These are phyloP conservation scores for Aspergillus homomorphus DNA, from an alignment of 495 filamentous ascomycete species.

Conservation along the genomic window DNA sequence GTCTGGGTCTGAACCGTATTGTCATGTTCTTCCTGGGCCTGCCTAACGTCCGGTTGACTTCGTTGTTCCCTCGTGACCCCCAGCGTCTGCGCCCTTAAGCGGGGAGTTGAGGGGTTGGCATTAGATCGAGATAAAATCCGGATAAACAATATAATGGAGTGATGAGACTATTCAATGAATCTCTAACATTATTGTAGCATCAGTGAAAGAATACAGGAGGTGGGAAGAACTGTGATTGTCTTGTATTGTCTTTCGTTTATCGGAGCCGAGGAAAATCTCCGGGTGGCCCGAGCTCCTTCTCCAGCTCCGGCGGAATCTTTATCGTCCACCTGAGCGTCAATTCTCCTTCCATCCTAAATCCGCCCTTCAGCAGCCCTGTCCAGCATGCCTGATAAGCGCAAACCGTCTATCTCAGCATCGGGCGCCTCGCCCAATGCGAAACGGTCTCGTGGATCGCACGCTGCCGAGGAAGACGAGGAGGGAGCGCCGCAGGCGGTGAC, in stretches of 20 bases:
- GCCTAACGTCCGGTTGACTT: conserved; percentile 75
- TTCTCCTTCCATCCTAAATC: conserved; percentile 10
- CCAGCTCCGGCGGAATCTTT: background rate
- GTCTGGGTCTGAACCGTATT: conserved; percentile 83
- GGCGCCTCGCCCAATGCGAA: conserved; percentile 23
- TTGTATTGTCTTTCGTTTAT: background rate
- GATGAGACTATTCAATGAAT: conserved; percentile 6
- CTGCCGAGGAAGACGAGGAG: conserved; percentile 25
- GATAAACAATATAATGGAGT: conserved; percentile 10
- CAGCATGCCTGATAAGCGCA: conserved; percentile 38
- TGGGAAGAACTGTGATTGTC: background rate
- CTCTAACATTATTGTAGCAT: conserved; percentile 1
- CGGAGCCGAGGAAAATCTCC: conserved; percentile 2
- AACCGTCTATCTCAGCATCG: conserved; percentile 23
- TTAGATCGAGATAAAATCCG: conserved; percentile 2
- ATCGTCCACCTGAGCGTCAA: background rate
- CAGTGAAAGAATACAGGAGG: background rate
- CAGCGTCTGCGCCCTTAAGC: conserved; percentile 67
- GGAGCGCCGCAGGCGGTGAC: conserved; percentile 11
- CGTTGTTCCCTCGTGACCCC: conserved; percentile 81
- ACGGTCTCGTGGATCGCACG: conserved; percentile 30
- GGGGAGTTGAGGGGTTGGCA: background rate
- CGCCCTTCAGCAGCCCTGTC: conserved; percentile 10
- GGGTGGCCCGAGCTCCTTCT: conserved; percentile 21
- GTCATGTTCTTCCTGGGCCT: conserved; percentile 84